Base-by-base conservation (phyloP, 768 basidiomycete genomes). In the Tricholoma saponaceum region DNA sequence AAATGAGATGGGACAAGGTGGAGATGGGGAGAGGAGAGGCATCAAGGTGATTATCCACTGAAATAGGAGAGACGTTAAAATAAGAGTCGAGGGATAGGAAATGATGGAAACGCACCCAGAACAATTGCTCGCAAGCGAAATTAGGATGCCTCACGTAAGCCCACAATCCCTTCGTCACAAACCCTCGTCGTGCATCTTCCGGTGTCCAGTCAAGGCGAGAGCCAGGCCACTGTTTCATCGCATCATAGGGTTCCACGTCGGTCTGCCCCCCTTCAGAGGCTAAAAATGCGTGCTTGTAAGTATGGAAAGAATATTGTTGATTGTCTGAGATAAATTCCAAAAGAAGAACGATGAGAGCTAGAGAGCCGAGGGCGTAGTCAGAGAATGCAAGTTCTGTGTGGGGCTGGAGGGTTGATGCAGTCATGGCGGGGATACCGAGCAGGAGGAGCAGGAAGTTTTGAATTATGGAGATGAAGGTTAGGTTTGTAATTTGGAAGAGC, bases 71-170 rank as follows among this genome's bases (percentile, higher is more conserved):
- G 20, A 62, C 56, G 28, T 51, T 23, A 58, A 7, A 22, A 26
- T 57, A 22, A 47, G 55, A 54, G 23, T 51, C n/a, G 51, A 59
- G 20, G 6, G n/a, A 50, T 23, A 39, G 51, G 39, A 46, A 25
- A 37, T 41, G 53, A 13, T 16, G 37, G 57, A 4, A 14, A 74
- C 83, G 41, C 61, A 90, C 88, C 89, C 89, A 95, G 72, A 95
- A 93, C 14, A 74, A 70, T 70, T 95, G 94, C 69, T 98, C 96
- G 69, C 90, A 94, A 1, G 87, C 74, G 68, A 93, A 95, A 70
- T 98, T 98, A 33, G 96, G 95, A 70, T 98, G 96, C 14, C 96
- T 78, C 2, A 83, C 85, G 78, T 86, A 95, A 1, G 83, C 81
- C 90, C 91, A 98, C 6, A 98, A 70, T 3, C 95, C 95, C 18